phyloP scores from a whole-genome alignment of 176 grass and related monocot genomes.

The Triticum dicoccoides region DNA sequence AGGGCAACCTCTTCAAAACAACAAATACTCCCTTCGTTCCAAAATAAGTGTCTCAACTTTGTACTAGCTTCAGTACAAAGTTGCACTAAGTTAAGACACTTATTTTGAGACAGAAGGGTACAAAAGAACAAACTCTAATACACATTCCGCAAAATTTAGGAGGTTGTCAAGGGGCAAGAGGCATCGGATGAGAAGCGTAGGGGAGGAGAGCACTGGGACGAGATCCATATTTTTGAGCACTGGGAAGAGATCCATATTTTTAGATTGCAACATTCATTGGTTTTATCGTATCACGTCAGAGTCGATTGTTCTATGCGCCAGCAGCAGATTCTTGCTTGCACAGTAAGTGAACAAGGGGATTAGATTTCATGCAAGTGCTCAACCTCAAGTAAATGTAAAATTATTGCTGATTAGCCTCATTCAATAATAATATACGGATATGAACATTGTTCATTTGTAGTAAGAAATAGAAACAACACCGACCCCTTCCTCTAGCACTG shows the following conservation, averaged over 20 bases:
- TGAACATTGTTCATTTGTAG: constrained; percentile 10
- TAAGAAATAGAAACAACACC: constrained; percentile 20
- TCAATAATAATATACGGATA: neutral
- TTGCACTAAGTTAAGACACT: too few relatives aligned
- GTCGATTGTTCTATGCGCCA: neutral
- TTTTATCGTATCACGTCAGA: neutral
- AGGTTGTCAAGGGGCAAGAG: too few relatives aligned
- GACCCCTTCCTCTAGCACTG: constrained; percentile 22
- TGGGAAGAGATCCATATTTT: neutral
- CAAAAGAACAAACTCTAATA: too few relatives aligned
- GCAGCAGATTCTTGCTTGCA: neutral
- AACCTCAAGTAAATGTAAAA: neutral
- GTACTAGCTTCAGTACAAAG: too few relatives aligned
- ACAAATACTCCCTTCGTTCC: too few relatives aligned
- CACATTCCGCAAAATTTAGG: too few relatives aligned
- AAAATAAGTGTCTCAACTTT: too few relatives aligned
- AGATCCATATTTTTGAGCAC: too few relatives aligned
- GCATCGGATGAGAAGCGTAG: too few relatives aligned
- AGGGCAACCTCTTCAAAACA: too few relatives aligned
- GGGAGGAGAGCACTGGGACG: too few relatives aligned
- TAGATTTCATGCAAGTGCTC: neutral
- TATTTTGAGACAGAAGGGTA: too few relatives aligned
- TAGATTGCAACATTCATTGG: neutral
- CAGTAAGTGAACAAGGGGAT: neutral
- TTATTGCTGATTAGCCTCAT: neutral